phyloP scores from a whole-genome alignment of 1,284 basidiomycete genomes.

The Rugosomyces carneus region DNA sequence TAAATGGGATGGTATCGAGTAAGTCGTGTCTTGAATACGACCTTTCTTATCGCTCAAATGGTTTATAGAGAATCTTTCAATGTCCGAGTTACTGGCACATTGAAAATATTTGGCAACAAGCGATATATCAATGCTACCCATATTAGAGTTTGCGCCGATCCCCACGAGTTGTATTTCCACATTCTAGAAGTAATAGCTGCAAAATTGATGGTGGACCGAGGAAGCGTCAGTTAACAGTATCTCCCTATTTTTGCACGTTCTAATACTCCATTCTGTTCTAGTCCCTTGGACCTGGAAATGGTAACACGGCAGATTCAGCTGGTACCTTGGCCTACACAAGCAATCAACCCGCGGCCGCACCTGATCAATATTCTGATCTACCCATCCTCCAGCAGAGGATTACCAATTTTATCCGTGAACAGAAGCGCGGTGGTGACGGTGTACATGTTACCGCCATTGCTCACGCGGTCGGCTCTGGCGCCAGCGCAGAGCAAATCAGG shows the following conservation, averaged over 20 bases:
- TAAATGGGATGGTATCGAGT: constrained; percentile 43
- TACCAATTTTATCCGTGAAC: constrained; percentile 46
- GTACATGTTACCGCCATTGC: constrained; percentile 60
- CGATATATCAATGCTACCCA: constrained; percentile 76
- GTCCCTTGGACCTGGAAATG: constrained; percentile 14
- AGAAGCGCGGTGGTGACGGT: constrained; percentile 43
- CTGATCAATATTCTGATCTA: constrained; percentile 51
- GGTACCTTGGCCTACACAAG: constrained; percentile 27
- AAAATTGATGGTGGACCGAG: constrained; percentile 42
- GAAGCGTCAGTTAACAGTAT: constrained; percentile 20
- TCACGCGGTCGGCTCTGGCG: constrained; percentile 33
- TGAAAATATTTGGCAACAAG: constrained; percentile 85
- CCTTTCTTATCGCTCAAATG: constrained; percentile 1
- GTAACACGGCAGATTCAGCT: constrained; percentile 10
- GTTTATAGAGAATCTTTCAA: constrained; percentile 63
- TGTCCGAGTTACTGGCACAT: constrained; percentile 83
- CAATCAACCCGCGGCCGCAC: constrained; percentile 33
- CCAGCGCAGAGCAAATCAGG: constrained; percentile 44
- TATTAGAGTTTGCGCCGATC: constrained; percentile 65
- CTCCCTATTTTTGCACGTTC: neutral
- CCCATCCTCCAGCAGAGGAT: constrained; percentile 60
- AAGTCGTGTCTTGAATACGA: constrained; percentile 17
- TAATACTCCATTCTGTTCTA: constrained; percentile 20
- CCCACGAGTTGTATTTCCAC: constrained; percentile 85
- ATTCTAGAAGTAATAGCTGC: constrained; percentile 46